Evolutionary conservation across 768 basidiomycete genomes (phyloP).

Genomic region (Paxillus ammoniavirescens): DNA sequence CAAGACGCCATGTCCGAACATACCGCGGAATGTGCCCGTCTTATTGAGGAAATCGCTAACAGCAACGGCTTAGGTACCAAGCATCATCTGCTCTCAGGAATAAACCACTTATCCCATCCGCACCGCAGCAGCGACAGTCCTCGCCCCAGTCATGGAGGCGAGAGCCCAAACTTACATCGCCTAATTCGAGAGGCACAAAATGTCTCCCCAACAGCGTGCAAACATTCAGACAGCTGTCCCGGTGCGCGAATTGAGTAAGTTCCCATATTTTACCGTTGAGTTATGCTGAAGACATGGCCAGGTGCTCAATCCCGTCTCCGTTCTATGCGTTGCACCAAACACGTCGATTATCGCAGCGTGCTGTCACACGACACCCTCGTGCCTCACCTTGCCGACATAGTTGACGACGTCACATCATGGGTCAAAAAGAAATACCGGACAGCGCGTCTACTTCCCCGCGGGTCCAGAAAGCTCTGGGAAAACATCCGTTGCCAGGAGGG

Average conservation of each 20-base stretch:
- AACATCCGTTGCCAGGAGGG: constrained; percentile 11
- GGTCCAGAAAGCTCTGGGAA: constrained; percentile 6
- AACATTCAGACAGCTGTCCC: too few species aligned
- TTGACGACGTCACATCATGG: constrained; percentile 18
- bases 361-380: background rate
- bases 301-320: too few species aligned
- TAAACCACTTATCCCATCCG: too few species aligned
- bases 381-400: constrained; percentile 4
- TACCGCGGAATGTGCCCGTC: constrained; percentile 26
- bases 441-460: constrained; percentile 10
- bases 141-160: background rate
- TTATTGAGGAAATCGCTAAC: constrained; percentile 15
- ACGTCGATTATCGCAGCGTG: background rate
- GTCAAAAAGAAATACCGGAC: background rate
- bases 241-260: too few species aligned
- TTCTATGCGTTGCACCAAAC: too few species aligned
- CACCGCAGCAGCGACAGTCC: background rate
- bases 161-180: background rate
- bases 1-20: constrained; percentile 11
- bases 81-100: too few species aligned
- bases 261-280: too few species aligned
- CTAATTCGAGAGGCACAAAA: background rate
- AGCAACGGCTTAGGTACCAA: too few species aligned
- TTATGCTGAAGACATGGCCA: too few species aligned
- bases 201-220: background rate